Conservation (phyloP, 768 basidiomycete genomes). For the Tricholoma sp. region DNA sequence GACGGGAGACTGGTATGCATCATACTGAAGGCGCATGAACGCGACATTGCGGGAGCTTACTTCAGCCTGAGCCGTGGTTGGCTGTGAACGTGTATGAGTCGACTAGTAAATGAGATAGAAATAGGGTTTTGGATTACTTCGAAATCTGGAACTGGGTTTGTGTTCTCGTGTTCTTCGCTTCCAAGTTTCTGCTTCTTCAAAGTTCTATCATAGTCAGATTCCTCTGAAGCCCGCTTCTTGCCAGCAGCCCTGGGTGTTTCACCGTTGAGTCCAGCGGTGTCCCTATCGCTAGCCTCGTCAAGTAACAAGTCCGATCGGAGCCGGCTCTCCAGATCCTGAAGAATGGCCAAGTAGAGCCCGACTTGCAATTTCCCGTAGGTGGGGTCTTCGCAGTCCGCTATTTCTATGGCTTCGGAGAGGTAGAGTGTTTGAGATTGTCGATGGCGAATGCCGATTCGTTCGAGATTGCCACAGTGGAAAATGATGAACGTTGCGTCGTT, state of each 20-base stretch:
- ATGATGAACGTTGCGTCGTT: slow-evolving; percentile 1
- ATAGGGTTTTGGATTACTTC: background rate
- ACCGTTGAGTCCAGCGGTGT: background rate
- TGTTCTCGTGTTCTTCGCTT: background rate
- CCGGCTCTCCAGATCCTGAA: background rate
- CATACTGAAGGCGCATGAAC: background rate
- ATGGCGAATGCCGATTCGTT: slow-evolving; percentile 5
- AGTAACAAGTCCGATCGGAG: background rate
- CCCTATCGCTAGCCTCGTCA: background rate
- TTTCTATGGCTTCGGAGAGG: background rate
- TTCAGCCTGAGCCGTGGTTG: background rate
- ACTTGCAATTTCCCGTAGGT: background rate
- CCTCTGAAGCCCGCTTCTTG: background rate
- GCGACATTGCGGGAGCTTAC: background rate
- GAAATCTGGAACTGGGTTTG: background rate
- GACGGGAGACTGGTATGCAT: background rate
- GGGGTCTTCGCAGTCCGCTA: background rate
- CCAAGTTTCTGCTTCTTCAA: background rate
- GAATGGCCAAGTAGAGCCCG: background rate
- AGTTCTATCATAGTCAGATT: background rate
- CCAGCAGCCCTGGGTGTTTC: background rate
- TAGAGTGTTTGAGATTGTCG: slow-evolving; percentile 2
- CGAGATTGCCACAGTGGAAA: slow-evolving; percentile 1
- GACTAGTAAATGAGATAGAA: background rate
- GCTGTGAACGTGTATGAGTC: background rate